Evolutionary conservation across 257 asterid genomes (phyloP).

Genomic region (Nicotiana benthamiana): DNA sequence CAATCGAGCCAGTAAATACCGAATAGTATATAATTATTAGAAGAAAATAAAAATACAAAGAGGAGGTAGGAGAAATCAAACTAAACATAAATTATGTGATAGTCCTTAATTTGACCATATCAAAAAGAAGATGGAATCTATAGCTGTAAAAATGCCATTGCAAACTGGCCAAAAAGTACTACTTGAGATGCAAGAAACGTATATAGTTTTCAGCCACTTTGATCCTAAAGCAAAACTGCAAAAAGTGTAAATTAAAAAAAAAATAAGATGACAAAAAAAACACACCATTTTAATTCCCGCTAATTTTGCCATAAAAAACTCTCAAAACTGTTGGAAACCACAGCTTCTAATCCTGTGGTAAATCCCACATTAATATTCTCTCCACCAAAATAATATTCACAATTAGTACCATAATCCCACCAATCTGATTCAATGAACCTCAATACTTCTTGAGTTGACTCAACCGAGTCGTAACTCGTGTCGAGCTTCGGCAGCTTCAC

Average conservation of each 20-base stretch:
- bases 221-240: neutral
- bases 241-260: neutral
- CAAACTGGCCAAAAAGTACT: neutral
- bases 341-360: conserved; percentile 1
- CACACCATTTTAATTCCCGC: neutral
- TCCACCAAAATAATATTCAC: conserved; percentile 8
- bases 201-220: neutral
- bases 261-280: neutral
- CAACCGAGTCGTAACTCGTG: neutral
- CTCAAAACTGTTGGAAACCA: neutral
- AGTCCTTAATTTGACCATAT: neutral
- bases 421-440: conserved; percentile 1
- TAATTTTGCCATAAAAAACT: conserved; percentile 14
- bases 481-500: conserved; percentile 17
- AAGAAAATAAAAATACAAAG: neutral
- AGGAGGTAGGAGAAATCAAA: too few species aligned
- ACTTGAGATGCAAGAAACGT: conserved; percentile 15
- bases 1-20: neutral
- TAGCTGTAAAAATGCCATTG: conserved; percentile 6
- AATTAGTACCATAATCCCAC: conserved; percentile 12
- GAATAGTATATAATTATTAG: neutral
- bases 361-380: neutral
- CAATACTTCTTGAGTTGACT: conserved; percentile 8
- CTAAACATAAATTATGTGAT: neutral
- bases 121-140: neutral